phyloP scores from a whole-genome alignment of 495 filamentous ascomycete genomes.

The Xylaria venustula region DNA sequence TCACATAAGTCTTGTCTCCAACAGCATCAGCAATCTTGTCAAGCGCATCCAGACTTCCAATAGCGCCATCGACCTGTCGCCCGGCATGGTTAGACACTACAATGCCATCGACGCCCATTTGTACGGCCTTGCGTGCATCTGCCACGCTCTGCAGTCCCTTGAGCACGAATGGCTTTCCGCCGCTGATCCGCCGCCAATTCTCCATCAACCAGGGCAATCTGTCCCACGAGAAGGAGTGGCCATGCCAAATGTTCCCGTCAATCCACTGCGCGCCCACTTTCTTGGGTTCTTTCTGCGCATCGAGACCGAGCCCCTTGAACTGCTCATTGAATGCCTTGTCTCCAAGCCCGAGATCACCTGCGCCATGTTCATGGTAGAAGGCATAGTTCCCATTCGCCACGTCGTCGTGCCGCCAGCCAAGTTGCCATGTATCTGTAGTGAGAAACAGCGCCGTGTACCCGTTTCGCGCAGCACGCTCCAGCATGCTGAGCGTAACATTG shows the following conservation, averaged over 20 bases:
- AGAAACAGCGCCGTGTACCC: conserved; percentile 62
- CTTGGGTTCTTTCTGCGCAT: conserved; percentile 48
- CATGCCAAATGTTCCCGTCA: conserved; percentile 62
- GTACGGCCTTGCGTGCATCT: conserved; percentile 54
- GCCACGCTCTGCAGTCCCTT: conserved; percentile 57
- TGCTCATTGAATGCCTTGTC: conserved; percentile 60
- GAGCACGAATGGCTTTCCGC: conserved; percentile 54
- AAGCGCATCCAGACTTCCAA: conserved; percentile 61
- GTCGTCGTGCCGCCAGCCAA: conserved; percentile 66
- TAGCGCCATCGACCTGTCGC: conserved; percentile 61
- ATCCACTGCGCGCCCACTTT: conserved; percentile 58
- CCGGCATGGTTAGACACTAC: conserved; percentile 64
- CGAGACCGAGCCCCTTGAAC: conserved; percentile 36
- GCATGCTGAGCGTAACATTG: conserved; percentile 53
- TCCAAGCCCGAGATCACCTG: conserved; percentile 50
- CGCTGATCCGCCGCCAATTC: conserved; percentile 52
- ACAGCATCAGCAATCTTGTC: conserved; percentile 57
- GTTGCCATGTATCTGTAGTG: conserved; percentile 64
- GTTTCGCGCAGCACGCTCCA: conserved; percentile 50
- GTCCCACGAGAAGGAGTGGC: conserved; percentile 58
- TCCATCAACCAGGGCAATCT: conserved; percentile 55
- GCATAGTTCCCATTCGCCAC: conserved; percentile 59
- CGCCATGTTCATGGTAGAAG: conserved; percentile 50
- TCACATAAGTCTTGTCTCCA: conserved; percentile 25
- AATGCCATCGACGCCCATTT: conserved; percentile 55